Evolutionary conservation across 169 alveolate species (phyloP).

Genomic region (Eimeria brunetti): DNA sequence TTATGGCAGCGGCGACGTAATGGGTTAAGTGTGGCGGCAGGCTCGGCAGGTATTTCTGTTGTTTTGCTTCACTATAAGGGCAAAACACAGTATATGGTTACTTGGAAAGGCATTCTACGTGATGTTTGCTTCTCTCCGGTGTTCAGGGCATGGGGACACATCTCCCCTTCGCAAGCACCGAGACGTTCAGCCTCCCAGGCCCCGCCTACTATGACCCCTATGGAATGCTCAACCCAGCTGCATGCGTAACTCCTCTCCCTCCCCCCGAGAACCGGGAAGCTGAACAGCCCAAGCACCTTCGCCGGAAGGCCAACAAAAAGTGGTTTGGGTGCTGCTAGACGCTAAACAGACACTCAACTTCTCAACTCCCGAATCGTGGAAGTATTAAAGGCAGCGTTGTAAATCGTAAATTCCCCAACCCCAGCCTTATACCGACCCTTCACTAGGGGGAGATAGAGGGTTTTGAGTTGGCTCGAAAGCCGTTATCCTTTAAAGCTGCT

Average conservation of each 20-base stretch:
- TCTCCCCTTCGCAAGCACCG: background rate
- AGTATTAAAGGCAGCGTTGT: conserved; percentile 11
- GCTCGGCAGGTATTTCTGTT: background rate
- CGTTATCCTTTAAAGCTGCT: background rate
- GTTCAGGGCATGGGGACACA: conserved; percentile 47
- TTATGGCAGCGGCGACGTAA: background rate
- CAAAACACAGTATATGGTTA: background rate
- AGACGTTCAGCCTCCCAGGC: conserved; percentile 55
- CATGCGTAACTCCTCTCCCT: conserved; percentile 66
- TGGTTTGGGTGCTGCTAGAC: conserved; percentile 68
- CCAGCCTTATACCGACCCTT: background rate
- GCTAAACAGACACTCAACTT: background rate
- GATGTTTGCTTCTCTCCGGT: background rate
- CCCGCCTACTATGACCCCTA: conserved; percentile 80
- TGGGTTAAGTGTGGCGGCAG: background rate
- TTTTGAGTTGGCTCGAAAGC: background rate
- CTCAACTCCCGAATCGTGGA: background rate
- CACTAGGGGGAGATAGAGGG: background rate
- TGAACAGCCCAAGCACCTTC: conserved; percentile 49
- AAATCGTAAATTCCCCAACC: background rate
- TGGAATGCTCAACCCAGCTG: conserved; percentile 81
- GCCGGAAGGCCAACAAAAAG: conserved; percentile 60
- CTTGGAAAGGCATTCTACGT: background rate
- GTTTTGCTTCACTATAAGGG: background rate
- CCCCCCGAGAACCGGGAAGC: conserved; percentile 44